phyloP scores from a whole-genome alignment of 345 rosid species.

The Gossypioides kirkii region DNA sequence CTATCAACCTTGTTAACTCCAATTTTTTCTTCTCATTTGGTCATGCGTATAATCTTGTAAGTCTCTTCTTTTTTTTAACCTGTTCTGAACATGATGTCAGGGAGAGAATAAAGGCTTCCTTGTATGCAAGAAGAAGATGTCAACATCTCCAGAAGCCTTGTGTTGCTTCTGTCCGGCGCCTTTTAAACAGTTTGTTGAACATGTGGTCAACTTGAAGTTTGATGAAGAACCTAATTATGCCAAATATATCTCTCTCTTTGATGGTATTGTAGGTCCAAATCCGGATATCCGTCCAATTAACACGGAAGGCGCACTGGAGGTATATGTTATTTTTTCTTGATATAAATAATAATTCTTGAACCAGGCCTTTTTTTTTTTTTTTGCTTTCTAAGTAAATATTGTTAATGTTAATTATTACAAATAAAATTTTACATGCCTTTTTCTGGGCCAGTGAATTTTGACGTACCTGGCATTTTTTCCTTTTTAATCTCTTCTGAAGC shows the following conservation, averaged over 20 bases:
- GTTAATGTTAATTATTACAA: background rate
- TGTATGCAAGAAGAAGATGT: conserved; percentile 80
- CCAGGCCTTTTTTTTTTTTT: background rate
- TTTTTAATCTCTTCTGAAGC: conserved; percentile 33
- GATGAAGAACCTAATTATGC: conserved; percentile 68
- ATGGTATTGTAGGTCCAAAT: conserved; percentile 52
- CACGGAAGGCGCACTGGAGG: conserved; percentile 73
- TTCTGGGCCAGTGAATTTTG: background rate
- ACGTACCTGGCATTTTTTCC: background rate
- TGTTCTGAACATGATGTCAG: conserved; percentile 24
- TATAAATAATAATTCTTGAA: background rate
- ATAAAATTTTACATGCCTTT: background rate
- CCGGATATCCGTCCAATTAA: conserved; percentile 55
- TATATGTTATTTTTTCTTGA: conserved; percentile 17
- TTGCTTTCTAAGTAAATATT: background rate
- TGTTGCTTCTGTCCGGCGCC: conserved; percentile 62
- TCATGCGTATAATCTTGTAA: background rate
- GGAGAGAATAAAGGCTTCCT: conserved; percentile 73
- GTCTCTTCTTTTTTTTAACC: background rate
- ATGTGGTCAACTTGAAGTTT: conserved; percentile 66
- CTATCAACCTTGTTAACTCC: background rate
- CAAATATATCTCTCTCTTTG: conserved; percentile 56
- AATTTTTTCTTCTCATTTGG: background rate
- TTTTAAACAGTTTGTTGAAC: conserved; percentile 54
- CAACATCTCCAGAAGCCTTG: conserved; percentile 48